Evolutionary conservation across 768 basidiomycete genomes (phyloP).

Genomic region (Pleurotus giganteus): DNA sequence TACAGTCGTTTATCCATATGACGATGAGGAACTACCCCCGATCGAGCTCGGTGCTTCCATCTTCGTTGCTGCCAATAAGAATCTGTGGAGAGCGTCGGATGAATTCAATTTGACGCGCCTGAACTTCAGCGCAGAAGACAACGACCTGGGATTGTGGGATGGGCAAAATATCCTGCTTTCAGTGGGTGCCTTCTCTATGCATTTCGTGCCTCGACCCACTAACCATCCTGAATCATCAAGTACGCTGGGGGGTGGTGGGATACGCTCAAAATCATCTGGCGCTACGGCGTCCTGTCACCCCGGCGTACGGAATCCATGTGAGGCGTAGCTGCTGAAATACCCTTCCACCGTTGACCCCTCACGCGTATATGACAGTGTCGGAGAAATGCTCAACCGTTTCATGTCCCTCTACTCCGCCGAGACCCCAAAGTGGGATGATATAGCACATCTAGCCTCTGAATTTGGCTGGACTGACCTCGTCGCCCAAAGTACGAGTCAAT

Average conservation of each 20-base stretch:
- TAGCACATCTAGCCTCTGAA: constrained; percentile 52
- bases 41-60: constrained; percentile 89
- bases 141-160: constrained; percentile 78
- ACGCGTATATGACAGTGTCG: constrained; percentile 54
- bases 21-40: constrained; percentile 51
- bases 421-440: constrained; percentile 60
- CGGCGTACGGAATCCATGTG: constrained; percentile 55
- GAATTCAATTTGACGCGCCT: constrained; percentile 71
- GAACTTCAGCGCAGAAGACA: constrained; percentile 45
- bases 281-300: constrained; percentile 71
- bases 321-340: constrained; percentile 18
- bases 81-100: constrained; percentile 68
- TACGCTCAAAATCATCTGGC: constrained; percentile 69
- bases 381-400: constrained; percentile 50
- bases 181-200: constrained; percentile 35
- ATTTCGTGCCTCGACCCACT: not conserved
- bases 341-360: not conserved
- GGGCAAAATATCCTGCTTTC: constrained; percentile 67
- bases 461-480: constrained; percentile 51
- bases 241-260: constrained; percentile 66
- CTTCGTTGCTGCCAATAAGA: constrained; percentile 75
- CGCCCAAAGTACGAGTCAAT: constrained; percentile 53
- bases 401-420: constrained; percentile 51
- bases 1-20: constrained; percentile 74
- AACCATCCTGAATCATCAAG: constrained; percentile 23